These are phyloP conservation scores for Hygrophorus pudorinus DNA, from an alignment of 768 basidiomycete genomes.

Conservation along the genomic window DNA sequence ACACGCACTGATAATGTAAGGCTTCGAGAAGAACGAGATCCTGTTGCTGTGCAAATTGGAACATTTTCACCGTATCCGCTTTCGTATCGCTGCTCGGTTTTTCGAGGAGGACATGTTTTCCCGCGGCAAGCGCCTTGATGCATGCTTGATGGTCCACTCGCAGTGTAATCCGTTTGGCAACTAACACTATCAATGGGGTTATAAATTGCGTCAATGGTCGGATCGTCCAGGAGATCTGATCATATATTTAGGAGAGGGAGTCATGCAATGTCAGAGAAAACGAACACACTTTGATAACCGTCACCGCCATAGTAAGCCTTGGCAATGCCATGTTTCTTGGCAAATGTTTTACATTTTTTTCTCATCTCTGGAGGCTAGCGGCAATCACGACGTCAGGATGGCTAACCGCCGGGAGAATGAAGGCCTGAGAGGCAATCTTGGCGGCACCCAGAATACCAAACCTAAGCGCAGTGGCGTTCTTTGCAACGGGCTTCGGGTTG, in stretches of 20 bases:
- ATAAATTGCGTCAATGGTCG: constrained; percentile 43
- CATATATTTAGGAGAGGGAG: not conserved
- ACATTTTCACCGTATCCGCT: constrained; percentile 45
- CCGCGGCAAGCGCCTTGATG: constrained; percentile 50
- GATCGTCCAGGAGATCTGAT: too few relatives aligned
- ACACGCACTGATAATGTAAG: constrained; percentile 38
- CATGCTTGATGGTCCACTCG: too few relatives aligned
- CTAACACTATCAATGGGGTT: constrained; percentile 35
- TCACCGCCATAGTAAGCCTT: constrained; percentile 29
- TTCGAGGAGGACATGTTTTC: constrained; percentile 61
- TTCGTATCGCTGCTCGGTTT: constrained; percentile 45
- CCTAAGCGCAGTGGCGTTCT: too few relatives aligned
- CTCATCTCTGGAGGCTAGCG: constrained; percentile 39
- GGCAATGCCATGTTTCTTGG: constrained; percentile 49
- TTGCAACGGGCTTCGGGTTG: too few relatives aligned
- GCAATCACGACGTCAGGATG: too few relatives aligned
- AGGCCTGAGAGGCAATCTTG: constrained; percentile 18
- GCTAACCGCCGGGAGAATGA: constrained; percentile 26
- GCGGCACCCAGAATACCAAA: constrained; percentile 24
- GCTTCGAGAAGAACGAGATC: constrained; percentile 51
- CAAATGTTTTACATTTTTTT: constrained; percentile 31
- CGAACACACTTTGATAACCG: constrained; percentile 34
- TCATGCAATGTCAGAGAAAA: too few relatives aligned
- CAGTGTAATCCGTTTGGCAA: constrained; percentile 53
- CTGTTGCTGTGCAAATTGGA: constrained; percentile 36